These are phyloP conservation scores for Tulasnella sp. DNA, from an alignment of 768 basidiomycete species.

Conservation along the genomic window DNA sequence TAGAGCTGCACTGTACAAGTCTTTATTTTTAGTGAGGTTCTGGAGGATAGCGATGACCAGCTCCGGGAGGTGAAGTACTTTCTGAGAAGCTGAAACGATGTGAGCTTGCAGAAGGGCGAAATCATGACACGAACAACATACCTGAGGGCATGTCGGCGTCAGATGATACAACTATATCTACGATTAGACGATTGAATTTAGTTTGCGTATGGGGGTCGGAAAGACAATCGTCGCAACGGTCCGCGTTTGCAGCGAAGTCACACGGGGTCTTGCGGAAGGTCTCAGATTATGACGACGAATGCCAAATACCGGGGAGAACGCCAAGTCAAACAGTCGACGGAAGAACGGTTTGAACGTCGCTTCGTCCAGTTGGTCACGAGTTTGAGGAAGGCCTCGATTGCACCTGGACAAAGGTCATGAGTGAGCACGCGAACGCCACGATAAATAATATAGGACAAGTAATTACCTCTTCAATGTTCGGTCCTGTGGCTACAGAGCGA, in stretches of 20 bases:
- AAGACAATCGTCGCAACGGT: too few relatives aligned
- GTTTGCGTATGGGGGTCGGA: too few relatives aligned
- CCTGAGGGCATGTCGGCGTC: too few relatives aligned
- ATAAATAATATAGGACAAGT: background rate
- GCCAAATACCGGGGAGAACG: slow-evolving; percentile 59
- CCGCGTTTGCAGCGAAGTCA: too few relatives aligned
- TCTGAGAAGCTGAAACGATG: background rate
- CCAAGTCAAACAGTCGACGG: slow-evolving; percentile 91
- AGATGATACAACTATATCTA: too few relatives aligned
- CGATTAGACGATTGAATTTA: too few relatives aligned
- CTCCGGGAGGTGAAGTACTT: background rate
- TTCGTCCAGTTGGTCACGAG: slow-evolving; percentile 85
- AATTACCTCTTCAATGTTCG: slow-evolving; percentile 6
- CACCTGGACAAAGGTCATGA: slow-evolving; percentile 15
- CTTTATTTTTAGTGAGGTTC: background rate
- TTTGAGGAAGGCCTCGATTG: slow-evolving; percentile 71
- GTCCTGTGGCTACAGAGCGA: slow-evolving; percentile 23
- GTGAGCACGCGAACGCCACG: background rate
- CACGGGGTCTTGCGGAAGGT: too few relatives aligned
- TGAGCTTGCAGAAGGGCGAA: too few relatives aligned
- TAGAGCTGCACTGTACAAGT: background rate
- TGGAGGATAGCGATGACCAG: background rate
- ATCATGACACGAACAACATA: too few relatives aligned
- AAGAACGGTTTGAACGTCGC: slow-evolving; percentile 83
- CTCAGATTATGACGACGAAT: too few relatives aligned